Evolutionary conservation across 306 rosid genomes (phyloP).

Genomic region (Lupinus albus): DNA sequence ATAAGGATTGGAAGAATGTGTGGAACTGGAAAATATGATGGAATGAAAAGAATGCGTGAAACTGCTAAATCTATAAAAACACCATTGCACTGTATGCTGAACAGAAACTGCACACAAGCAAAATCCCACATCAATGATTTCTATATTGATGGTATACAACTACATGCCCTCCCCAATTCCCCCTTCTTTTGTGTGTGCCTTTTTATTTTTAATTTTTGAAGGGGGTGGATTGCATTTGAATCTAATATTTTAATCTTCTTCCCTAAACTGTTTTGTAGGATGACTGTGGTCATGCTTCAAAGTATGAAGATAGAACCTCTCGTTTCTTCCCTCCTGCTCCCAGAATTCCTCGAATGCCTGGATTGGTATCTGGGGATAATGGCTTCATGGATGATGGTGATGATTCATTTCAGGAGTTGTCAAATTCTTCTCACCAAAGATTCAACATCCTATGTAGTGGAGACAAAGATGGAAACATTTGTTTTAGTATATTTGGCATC

Average conservation of each 20-base stretch:
- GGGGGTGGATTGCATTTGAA: conserved; percentile 25
- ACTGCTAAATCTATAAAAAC: not conserved
- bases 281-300: conserved; percentile 53
- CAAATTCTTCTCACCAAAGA: conserved; percentile 83
- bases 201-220: not conserved
- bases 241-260: conserved; percentile 26
- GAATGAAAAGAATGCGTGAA: not conserved
- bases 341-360: conserved; percentile 82
- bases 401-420: conserved; percentile 77
- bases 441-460: conserved; percentile 91
- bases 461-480: conserved; percentile 84
- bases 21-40: not conserved
- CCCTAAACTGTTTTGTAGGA: conserved; percentile 56
- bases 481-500: conserved; percentile 94
- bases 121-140: conserved; percentile 8
- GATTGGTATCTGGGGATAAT: conserved; percentile 86
- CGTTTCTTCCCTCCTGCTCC: conserved; percentile 97
- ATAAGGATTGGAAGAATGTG: conserved; percentile 5
- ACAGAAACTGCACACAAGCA: not conserved
- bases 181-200: not conserved
- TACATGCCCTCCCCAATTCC: conserved; percentile 2
- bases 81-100: not conserved
- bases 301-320: conserved; percentile 91
- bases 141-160: not conserved
- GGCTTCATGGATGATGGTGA: conserved; percentile 87